These are phyloP conservation scores for Hypoxylon sp. DNA, from an alignment of 2,329 filamentous ascomycete species.

Conservation along the genomic window DNA sequence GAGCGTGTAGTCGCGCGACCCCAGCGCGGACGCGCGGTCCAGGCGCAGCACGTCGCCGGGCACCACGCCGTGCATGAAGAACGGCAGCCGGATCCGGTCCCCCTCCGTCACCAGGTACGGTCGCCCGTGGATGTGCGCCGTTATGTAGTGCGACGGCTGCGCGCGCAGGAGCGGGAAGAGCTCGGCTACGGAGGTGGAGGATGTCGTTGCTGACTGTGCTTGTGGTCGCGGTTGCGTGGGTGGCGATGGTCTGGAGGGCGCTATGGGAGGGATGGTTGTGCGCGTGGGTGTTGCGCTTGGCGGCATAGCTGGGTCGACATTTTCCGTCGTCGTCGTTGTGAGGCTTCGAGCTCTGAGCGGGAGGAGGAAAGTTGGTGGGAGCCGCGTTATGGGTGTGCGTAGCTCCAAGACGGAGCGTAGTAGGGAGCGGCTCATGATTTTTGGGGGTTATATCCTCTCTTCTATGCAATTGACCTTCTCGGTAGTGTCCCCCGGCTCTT, in stretches of 20 bases:
- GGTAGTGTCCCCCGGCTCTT: no score
- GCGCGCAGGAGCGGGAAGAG: slow-evolving; percentile 76
- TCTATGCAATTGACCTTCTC: no score
- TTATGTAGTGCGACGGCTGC: slow-evolving; percentile 81
- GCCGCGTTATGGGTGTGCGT: slow-evolving; percentile 53
- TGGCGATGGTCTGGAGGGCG: slow-evolving; percentile 14
- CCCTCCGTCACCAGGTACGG: slow-evolving; percentile 82
- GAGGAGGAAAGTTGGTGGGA: slow-evolving; percentile 62
- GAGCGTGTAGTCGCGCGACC: slow-evolving; percentile 89
- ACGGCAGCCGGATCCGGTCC: slow-evolving; percentile 79
- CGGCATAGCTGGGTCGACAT: slow-evolving; percentile 43
- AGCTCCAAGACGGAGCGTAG: slow-evolving; percentile 71
- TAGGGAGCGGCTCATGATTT: slow-evolving; percentile 67
- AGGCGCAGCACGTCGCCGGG: slow-evolving; percentile 88
- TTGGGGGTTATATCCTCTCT: not conserved
- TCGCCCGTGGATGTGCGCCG: slow-evolving; percentile 78
- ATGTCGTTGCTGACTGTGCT: slow-evolving; percentile 51
- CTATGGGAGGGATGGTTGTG: slow-evolving; percentile 24
- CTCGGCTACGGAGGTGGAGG: slow-evolving; percentile 57
- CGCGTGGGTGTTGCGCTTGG: slow-evolving; percentile 41
- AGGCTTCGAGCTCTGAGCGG: slow-evolving; percentile 54
- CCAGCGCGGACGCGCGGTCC: slow-evolving; percentile 83
- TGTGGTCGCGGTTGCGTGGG: slow-evolving; percentile 9
- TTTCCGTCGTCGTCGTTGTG: slow-evolving; percentile 45
- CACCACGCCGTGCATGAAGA: slow-evolving; percentile 77